Conservation (phyloP, 768 basidiomycete genomes). For the Auricularia sp. region DNA sequence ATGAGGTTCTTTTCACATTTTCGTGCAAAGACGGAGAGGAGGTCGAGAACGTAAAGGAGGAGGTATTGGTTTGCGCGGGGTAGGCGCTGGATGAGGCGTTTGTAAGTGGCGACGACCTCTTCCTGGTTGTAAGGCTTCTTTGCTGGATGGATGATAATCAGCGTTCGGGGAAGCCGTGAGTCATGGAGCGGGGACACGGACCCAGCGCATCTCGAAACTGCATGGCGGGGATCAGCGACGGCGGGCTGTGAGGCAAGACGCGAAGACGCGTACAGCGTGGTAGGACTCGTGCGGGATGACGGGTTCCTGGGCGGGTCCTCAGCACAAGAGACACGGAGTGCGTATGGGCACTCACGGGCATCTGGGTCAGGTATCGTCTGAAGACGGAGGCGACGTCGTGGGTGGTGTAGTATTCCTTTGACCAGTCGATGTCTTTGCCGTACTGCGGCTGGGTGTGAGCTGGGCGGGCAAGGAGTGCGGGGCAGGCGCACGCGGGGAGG, state of each 20-base stretch:
- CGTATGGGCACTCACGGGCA: conserved; percentile 64
- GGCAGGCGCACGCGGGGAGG: conserved; percentile 61
- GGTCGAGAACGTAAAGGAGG: conserved; percentile 92
- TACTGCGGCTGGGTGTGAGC: conserved; percentile 40
- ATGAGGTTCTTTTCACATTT: conserved; percentile 90
- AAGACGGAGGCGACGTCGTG: conserved; percentile 98
- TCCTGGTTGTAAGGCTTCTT: conserved; percentile 60
- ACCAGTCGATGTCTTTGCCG: conserved; percentile 90
- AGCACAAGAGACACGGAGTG: conserved; percentile 2
- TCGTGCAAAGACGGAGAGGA: conserved; percentile 87
- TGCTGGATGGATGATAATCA: conserved; percentile 28
- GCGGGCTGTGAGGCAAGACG: conserved; percentile 23
- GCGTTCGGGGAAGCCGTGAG: not conserved
- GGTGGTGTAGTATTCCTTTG: conserved; percentile 71
- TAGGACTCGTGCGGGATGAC: conserved; percentile 90
- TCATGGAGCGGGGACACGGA: conserved; percentile 23
- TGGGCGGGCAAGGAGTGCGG: not conserved
- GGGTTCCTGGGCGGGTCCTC: conserved; percentile 54
- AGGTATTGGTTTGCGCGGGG: conserved; percentile 89
- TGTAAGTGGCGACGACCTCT: conserved; percentile 70
- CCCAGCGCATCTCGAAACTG: conserved; percentile 76
- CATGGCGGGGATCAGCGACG: conserved; percentile 8
- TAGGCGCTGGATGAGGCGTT: conserved; percentile 71
- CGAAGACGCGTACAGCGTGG: conserved; percentile 42
- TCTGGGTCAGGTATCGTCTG: conserved; percentile 87